Base-by-base conservation (phyloP, 2,329 filamentous ascomycete species). In the Calonectria montana region DNA sequence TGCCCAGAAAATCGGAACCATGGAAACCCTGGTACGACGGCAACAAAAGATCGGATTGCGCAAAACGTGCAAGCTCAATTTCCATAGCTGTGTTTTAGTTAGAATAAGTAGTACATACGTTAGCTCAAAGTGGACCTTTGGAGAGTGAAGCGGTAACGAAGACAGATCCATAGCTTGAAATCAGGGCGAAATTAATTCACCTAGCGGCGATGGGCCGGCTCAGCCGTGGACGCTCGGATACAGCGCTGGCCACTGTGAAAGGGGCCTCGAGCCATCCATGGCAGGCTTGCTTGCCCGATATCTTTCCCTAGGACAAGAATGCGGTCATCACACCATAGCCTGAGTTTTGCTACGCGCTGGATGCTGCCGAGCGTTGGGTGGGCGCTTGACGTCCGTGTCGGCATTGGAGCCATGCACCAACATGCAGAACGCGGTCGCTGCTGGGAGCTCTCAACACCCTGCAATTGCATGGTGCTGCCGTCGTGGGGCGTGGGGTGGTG, bases 401-500 rank as follows among this genome's bases (percentile, higher is more conserved):
- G 64, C 27, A 25, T 67, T 27, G 48, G 63, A 67, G 50, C 64
- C 37, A 59, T 31, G 37, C 29, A 41, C 63, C 21, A 55, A 65
- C 63, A 16, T 16, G 35, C 59, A 69, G 27, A 27, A 27, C 37
- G 57, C 37, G 37, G 25, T 41, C 23, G 16, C 39, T 10, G 35
- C 31, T 65, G 63, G 29, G 62, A 65, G 62, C 62, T 55, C 48
- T 53, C 64, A 47, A 45, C 59, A 69, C 45, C 57, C 29, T 67
- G 65, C 37, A 21, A 57, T 29, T 66, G 50, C 71, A 74, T 71
- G 65, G 65, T 65, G 65, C 57, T 67, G 61, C 61, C 57, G 65
- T 63, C 70, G 64, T 72, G 67, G 72, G 67, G 72, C 67, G 69
- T 73, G 69, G 71, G 72, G 71, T 73, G 55, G 70, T 75, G 73